Base-by-base conservation (phyloP, 345 rosid genomes). In the Excoecaria cochinchinensis region DNA sequence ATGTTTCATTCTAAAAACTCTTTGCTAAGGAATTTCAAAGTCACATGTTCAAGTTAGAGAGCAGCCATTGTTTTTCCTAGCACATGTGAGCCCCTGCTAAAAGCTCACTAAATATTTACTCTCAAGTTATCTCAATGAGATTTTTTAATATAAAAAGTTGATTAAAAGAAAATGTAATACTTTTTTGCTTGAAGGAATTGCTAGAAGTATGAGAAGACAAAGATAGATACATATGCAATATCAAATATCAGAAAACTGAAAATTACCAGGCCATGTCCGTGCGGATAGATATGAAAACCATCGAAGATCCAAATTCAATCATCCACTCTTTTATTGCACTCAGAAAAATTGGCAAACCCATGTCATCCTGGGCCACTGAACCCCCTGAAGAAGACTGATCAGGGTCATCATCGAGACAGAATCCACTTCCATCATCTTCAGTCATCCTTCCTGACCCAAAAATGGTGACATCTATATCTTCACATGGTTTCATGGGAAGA, bases 261-360 rank as follows among this genome's bases (percentile, higher is more conserved):
- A 50, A 71, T 57, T 92, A 94, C 98, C 97, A 92, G 76, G 95
- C 91, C 84, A 89, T 46, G 56, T 92, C 97, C 14, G 97, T 92
- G 31, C 95, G 90, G 56, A 94, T 52, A 15, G 92, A 89, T 55
- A 92, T 79, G 67, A 82, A 87, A 66, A 91, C 73, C 91, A 81
- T 82, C 14, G 88, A 82, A 17, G 89, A 77, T 46, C 94, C 95
- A 73, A 85, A 89, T 76, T 94, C 98, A 61, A 92, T 90, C 93
- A 81, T 85, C 97, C 98, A 92, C 77, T 90, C 97, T 81, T 94
- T 94, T 53, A 94, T 81, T 38, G 89, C 86, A 78, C 92, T 89
- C 77, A 94, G 80, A 74, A 69, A 90, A 42, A 91, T 82, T 6
- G 89, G 84, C 77, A 72, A 84, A 66, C 69, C 97, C 88, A 69